phyloP scores from a whole-genome alignment of 768 basidiomycete genomes.

The Boletus rubroflammeus region DNA sequence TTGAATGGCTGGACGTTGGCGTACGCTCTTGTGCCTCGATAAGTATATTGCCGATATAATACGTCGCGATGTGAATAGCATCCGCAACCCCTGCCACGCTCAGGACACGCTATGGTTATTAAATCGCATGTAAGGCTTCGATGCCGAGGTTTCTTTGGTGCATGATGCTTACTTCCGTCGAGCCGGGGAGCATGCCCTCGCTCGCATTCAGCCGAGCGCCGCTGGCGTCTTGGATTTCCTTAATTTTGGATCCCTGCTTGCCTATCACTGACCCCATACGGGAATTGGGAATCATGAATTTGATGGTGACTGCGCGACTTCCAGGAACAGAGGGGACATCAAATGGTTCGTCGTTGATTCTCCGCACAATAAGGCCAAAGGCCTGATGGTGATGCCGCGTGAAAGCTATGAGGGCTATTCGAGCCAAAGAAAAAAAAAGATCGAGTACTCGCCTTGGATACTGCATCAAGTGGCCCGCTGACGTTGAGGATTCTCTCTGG shows the following conservation, averaged over 20 bases:
- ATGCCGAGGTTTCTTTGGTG: not conserved
- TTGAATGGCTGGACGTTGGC: constrained; percentile 57
- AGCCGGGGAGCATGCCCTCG: constrained; percentile 97
- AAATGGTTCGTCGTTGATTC: constrained; percentile 99
- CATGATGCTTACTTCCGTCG: constrained; percentile 78
- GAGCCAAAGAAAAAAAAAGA: not conserved
- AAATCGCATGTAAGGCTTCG: constrained; percentile 14
- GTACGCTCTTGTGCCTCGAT: constrained; percentile 87
- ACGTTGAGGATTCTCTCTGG: constrained; percentile 99
- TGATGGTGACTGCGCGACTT: constrained; percentile 97
- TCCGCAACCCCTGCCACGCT: constrained; percentile 98
- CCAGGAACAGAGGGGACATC: constrained; percentile 97
- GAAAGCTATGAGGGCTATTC: not conserved
- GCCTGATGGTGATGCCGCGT: constrained; percentile 51
- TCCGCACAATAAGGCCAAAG: constrained; percentile 95
- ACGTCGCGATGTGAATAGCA: constrained; percentile 98
- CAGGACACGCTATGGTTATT: constrained; percentile 72
- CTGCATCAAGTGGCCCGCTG: constrained; percentile 95
- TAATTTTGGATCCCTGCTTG: constrained; percentile 96
- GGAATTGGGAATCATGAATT: constrained; percentile 99
- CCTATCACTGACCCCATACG: constrained; percentile 99
- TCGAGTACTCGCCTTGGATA: constrained; percentile 74
- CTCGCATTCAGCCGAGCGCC: constrained; percentile 95
- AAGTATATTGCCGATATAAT: constrained; percentile 98
- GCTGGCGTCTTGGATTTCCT: constrained; percentile 98